phyloP scores from a whole-genome alignment of 495 filamentous ascomycete genomes.

The Friedmanniomyces endolithicus region DNA sequence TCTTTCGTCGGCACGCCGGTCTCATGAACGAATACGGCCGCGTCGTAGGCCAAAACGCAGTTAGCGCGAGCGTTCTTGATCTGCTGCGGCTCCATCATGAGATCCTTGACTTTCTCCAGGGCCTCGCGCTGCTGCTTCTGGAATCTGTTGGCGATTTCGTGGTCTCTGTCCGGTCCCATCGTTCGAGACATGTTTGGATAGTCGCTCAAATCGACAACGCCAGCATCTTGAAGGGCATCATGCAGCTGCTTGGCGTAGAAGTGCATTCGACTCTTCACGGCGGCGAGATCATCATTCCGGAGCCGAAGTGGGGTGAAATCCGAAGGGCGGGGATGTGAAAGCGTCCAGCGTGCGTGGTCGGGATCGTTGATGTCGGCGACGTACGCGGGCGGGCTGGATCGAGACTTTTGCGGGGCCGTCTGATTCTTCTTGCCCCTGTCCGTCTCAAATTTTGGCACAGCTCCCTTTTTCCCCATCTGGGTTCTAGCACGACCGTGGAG shows the following conservation, averaged over 20 bases:
- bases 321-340: background rate
- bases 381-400: background rate
- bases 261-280: background rate
- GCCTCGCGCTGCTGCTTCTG: background rate
- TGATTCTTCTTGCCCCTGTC: background rate
- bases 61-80: background rate
- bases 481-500: background rate
- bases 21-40: background rate
- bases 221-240: background rate
- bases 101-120: background rate
- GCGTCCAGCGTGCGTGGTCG: background rate
- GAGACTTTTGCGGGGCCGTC: background rate
- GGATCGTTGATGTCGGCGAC: background rate
- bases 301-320: background rate
- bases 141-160: background rate
- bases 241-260: background rate
- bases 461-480: background rate
- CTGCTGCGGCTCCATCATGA: background rate
- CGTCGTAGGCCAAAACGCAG: constrained; percentile 1
- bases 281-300: background rate
- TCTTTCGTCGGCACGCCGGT: background rate
- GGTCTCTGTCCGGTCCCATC: background rate
- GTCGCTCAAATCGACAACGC: background rate
- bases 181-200: background rate
- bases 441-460: background rate